Conservation (phyloP, 2,329 filamentous ascomycete species). For the Penicillium expansum region DNA sequence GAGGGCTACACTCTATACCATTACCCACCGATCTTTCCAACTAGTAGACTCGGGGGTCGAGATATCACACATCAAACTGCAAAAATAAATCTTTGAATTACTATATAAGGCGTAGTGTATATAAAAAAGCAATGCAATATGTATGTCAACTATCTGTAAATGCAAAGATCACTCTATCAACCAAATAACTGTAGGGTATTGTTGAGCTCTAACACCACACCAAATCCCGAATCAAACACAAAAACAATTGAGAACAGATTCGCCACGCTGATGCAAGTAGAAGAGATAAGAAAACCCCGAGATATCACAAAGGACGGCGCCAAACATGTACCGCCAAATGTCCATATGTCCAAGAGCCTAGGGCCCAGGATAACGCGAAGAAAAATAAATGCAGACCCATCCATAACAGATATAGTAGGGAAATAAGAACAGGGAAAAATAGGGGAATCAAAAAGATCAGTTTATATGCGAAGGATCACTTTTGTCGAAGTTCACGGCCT, state of each 20-base stretch:
- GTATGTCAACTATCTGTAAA: neutral
- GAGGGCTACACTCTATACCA: too few relatives aligned
- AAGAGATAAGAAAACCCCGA: conserved; percentile 13
- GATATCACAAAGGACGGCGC: conserved; percentile 5
- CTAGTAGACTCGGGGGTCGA: too few relatives aligned
- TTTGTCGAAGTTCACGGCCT: conserved; percentile 6
- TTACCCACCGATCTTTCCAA: too few relatives aligned
- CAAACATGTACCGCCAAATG: conserved; percentile 2
- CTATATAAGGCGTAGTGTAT: neutral
- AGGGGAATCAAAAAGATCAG: neutral
- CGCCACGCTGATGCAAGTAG: conserved; percentile 28
- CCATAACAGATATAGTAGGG: neutral
- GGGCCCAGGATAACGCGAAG: conserved; percentile 6
- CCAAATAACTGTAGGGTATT: conserved; percentile 11
- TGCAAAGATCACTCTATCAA: conserved; percentile 4
- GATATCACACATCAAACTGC: too few relatives aligned
- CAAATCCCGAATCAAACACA: conserved; percentile 9
- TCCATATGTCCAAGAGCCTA: conserved; percentile 5
- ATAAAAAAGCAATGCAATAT: neutral
- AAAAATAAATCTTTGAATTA: neutral
- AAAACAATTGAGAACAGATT: conserved; percentile 17
- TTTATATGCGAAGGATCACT: neutral
- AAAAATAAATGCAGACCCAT: conserved; percentile 7
- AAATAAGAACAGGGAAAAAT: neutral
- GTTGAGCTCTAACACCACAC: conserved; percentile 11